Evolutionary conservation across 768 basidiomycete species (phyloP).

Genomic region (Chlorophyllum brunneum): DNA sequence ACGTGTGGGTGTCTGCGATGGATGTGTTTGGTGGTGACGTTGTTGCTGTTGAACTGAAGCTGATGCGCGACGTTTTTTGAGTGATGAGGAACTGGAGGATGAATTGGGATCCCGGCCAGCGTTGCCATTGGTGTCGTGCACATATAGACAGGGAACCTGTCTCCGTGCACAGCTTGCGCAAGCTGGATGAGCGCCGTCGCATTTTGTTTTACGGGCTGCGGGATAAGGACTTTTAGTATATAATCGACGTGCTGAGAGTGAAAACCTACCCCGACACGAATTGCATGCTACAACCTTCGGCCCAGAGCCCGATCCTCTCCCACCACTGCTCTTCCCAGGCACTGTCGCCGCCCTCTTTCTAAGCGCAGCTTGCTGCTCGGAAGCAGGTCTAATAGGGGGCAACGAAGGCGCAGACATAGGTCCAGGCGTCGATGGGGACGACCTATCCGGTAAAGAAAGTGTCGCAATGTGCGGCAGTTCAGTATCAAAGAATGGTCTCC

Average conservation of each 20-base stretch:
- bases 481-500: slow-evolving; percentile 49
- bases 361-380: slow-evolving; percentile 63
- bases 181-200: slow-evolving; percentile 81
- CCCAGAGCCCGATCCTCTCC: slow-evolving; percentile 60
- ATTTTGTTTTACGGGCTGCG: slow-evolving; percentile 83
- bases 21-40: neutral
- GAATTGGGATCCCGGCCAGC: neutral
- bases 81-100: slow-evolving; percentile 15
- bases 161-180: slow-evolving; percentile 82
- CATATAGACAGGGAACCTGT: slow-evolving; percentile 75
- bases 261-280: slow-evolving; percentile 73
- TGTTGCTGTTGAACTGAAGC: slow-evolving; percentile 27
- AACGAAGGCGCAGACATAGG: slow-evolving; percentile 64
- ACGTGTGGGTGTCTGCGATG: neutral
- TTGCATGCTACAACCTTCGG: slow-evolving; percentile 88
- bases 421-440: slow-evolving; percentile 48
- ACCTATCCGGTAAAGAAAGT: slow-evolving; percentile 50
- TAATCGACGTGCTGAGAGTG: neutral
- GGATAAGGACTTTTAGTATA: neutral
- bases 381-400: slow-evolving; percentile 61
- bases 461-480: slow-evolving; percentile 73
- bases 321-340: slow-evolving; percentile 46
- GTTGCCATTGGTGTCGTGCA: slow-evolving; percentile 53
- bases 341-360: slow-evolving; percentile 69
- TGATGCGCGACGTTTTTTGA: slow-evolving; percentile 53